These are phyloP conservation scores for Alternaria viburni DNA, from an alignment of 2,329 filamentous ascomycete genomes.

Conservation along the genomic window DNA sequence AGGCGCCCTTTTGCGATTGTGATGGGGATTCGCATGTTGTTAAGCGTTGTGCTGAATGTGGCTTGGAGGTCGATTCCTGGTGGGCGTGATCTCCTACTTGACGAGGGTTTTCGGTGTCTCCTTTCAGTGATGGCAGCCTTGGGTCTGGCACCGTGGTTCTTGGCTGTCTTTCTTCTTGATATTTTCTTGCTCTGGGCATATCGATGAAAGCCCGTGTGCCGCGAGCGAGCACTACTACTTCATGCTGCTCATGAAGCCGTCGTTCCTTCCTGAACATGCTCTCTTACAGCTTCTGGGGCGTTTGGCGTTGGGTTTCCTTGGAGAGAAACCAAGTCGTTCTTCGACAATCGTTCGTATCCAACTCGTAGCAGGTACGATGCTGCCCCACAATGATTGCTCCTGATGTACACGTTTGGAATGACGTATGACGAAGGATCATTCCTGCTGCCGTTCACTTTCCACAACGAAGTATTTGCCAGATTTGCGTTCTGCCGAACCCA, in stretches of 20 bases:
- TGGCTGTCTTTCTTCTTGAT: no score
- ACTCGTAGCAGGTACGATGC: no score
- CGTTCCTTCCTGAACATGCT: background rate
- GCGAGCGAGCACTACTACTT: background rate
- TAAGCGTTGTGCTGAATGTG: slow-evolving; percentile 29
- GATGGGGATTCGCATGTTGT: slow-evolving; percentile 16
- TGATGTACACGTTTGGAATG: background rate
- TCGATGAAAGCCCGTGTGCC: background rate
- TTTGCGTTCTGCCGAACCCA: slow-evolving; percentile 69
- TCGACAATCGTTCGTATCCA: no score
- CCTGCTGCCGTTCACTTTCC: slow-evolving; percentile 60
- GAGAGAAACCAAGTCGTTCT: no score
- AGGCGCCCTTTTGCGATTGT: slow-evolving; percentile 43
- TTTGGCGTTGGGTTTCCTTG: background rate
- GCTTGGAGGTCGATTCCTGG: slow-evolving; percentile 3
- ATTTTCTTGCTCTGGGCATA: background rate
- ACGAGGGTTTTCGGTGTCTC: background rate
- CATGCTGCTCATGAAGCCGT: background rate
- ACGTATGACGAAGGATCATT: slow-evolving; percentile 15
- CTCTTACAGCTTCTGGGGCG: background rate
- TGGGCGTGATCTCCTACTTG: background rate
- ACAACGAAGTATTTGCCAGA: slow-evolving; percentile 80
- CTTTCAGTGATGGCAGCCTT: background rate
- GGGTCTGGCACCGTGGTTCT: background rate
- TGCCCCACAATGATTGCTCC: background rate